Evolutionary conservation across 2,329 filamentous ascomycete genomes (phyloP).

Genomic region (Botrytis fabae): DNA sequence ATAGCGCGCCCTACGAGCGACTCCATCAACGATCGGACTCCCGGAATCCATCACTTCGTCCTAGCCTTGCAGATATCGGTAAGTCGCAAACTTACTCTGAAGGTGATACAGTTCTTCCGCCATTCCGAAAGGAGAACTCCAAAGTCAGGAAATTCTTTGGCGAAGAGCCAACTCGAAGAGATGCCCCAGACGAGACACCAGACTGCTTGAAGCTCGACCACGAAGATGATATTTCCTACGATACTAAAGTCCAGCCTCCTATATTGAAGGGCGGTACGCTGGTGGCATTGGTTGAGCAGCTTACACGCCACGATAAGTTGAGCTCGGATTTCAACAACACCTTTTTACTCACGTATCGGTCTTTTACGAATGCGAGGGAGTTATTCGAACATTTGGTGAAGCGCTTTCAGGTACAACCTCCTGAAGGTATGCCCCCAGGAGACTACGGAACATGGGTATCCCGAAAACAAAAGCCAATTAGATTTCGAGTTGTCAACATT

Average conservation of each 20-base stretch:
- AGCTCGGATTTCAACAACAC: constrained; percentile 97
- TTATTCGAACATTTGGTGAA: constrained; percentile 91
- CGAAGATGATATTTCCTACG: constrained; percentile 86
- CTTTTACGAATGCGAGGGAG: constrained; percentile 87
- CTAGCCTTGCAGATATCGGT: constrained; percentile 34
- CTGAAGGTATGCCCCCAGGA: constrained; percentile 69
- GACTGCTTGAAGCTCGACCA: constrained; percentile 84
- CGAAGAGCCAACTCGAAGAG: constrained; percentile 53
- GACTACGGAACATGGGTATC: constrained; percentile 90
- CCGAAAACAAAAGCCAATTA: constrained; percentile 91
- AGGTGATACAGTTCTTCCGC: constrained; percentile 47
- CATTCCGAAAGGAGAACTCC: constrained; percentile 59
- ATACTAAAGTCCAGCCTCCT: constrained; percentile 73
- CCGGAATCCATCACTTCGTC: constrained; percentile 40
- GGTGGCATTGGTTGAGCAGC: constrained; percentile 85
- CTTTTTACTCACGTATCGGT: constrained; percentile 93
- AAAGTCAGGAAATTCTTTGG: constrained; percentile 68
- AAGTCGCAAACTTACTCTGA: constrained; percentile 65
- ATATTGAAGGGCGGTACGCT: constrained; percentile 87
- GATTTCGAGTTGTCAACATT: constrained; percentile 96
- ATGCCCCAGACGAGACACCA: constrained; percentile 69
- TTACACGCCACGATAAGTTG: constrained; percentile 92
- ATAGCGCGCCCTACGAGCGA: constrained; percentile 56
- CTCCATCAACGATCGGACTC: constrained; percentile 60
- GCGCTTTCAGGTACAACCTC: constrained; percentile 89